Evolutionary conservation across 2,329 filamentous ascomycete genomes (phyloP).

Genomic region (Aspergillus alliaceus): DNA sequence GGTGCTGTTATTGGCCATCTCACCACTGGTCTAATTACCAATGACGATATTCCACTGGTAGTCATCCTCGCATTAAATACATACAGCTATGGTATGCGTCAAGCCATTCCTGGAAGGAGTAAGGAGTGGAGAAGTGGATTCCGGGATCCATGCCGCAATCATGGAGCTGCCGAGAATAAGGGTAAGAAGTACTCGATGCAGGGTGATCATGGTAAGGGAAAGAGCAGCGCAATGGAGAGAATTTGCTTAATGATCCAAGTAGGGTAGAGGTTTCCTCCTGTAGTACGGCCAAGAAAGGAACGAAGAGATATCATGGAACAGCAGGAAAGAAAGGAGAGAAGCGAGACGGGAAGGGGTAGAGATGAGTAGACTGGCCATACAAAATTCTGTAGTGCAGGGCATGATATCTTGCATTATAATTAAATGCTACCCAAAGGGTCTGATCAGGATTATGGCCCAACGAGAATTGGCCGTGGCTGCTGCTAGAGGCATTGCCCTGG

Average conservation of each 20-base stretch:
- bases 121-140: no score
- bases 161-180: no score
- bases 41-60: neutral
- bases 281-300: no score
- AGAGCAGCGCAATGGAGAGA: no score
- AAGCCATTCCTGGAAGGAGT: no score
- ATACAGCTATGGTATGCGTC: neutral
- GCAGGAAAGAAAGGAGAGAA: neutral
- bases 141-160: no score
- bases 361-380: neutral
- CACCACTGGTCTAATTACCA: neutral
- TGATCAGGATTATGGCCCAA: no score
- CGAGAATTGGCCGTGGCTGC: neutral
- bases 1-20: neutral
- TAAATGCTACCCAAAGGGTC: neutral
- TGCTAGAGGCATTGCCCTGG: neutral
- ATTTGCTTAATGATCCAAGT: no score
- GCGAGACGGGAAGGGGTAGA: neutral
- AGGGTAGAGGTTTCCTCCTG: no score
- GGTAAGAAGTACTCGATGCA: no score
- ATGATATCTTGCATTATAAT: neutral
- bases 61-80: neutral
- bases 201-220: no score
- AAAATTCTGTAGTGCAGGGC: neutral
- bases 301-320: no score